Evolutionary conservation across 2,329 filamentous ascomycete genomes (phyloP).

Genomic region (Diaporthe citri): DNA sequence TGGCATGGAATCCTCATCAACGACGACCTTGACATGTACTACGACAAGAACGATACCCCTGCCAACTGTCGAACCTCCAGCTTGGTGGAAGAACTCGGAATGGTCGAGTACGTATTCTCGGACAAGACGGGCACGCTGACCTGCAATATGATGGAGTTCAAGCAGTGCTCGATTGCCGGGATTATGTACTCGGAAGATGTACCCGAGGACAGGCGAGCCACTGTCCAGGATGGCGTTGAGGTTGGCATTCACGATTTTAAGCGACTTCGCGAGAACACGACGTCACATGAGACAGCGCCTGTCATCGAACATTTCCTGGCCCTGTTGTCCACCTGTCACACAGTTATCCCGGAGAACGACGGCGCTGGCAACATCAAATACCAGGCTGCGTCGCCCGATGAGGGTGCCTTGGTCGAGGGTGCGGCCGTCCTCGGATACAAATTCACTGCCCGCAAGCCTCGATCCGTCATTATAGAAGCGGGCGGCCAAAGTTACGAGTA

Average conservation of each 20-base stretch:
- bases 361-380: constrained; percentile 90
- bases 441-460: constrained; percentile 91
- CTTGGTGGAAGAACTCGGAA: constrained; percentile 94
- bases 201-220: constrained; percentile 88
- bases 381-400: constrained; percentile 96
- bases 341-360: constrained; percentile 91
- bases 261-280: constrained; percentile 77
- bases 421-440: constrained; percentile 87
- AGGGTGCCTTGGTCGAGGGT: constrained; percentile 95
- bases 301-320: constrained; percentile 85
- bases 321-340: constrained; percentile 91
- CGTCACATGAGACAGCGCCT: constrained; percentile 63
- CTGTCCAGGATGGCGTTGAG: constrained; percentile 81
- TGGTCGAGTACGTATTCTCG: constrained; percentile 98
- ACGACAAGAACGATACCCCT: constrained; percentile 93
- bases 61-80: constrained; percentile 97
- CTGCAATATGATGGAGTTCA: constrained; percentile 99
- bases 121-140: constrained; percentile 98
- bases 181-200: constrained; percentile 95
- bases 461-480: constrained; percentile 85
- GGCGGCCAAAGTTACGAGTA: constrained; percentile 82
- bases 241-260: constrained; percentile 89
- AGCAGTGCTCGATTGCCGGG: constrained; percentile 91
- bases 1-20: constrained; percentile 98
- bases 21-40: constrained; percentile 97